A percentile compares a stretch with the other conserved stretches of the same genome.
phyloP scores from a whole-genome alignment of 345 rosid genomes.

The Camelina hispida region DNA sequence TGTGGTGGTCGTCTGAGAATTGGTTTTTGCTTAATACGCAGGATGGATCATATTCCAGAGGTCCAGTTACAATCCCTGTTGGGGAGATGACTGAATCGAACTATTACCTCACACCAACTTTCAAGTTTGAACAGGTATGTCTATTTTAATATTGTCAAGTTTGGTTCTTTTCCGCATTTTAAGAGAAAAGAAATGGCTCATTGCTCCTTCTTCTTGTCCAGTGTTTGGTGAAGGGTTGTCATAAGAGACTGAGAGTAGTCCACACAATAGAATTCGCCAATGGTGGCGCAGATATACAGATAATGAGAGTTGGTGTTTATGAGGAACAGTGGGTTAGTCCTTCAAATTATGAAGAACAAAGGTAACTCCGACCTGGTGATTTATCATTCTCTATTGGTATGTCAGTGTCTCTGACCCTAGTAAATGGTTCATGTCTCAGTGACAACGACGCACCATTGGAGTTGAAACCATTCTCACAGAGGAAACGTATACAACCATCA shows the following conservation, averaged over 20 bases:
- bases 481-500: constrained; percentile 69
- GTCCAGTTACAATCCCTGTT: constrained; percentile 77
- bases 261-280: constrained; percentile 82
- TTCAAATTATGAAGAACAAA: constrained; percentile 56
- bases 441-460: constrained; percentile 64
- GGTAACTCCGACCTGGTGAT: constrained; percentile 49
- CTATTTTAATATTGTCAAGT: neutral
- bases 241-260: constrained; percentile 86
- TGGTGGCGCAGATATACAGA: constrained; percentile 84
- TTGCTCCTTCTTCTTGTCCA: constrained; percentile 28
- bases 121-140: constrained; percentile 87
- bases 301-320: constrained; percentile 89
- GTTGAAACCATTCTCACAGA: constrained; percentile 71
- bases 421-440: constrained; percentile 18
- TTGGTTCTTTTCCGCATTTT: neutral
- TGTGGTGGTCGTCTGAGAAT: neutral
- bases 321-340: constrained; percentile 94
- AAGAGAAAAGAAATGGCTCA: neutral
- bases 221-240: constrained; percentile 98
- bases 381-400: neutral
- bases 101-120: constrained; percentile 74
- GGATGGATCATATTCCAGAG: constrained; percentile 97
- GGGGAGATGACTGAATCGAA: constrained; percentile 62
- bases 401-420: constrained; percentile 23
- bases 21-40: constrained; percentile 38